phyloP scores from a whole-genome alignment of 179 eudicot species.

The Dionaea muscipula region DNA sequence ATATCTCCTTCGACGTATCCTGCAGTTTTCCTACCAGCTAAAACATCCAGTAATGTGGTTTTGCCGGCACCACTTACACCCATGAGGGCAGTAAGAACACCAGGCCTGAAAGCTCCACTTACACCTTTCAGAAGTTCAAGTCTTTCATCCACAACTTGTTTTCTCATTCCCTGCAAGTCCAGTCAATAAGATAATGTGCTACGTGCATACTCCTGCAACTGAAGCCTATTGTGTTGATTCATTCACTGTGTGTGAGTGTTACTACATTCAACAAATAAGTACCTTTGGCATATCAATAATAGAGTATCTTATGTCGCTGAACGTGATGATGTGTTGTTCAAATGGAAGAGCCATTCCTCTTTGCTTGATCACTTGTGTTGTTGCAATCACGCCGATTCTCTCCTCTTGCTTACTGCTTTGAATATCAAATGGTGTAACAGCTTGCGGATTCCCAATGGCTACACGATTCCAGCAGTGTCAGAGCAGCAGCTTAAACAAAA shows the following conservation, averaged over 20 bases:
- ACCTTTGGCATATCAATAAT: constrained; percentile 36
- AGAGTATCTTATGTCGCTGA: constrained; percentile 26
- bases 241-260: too few species aligned
- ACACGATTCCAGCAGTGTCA: not conserved
- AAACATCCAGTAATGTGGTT: constrained; percentile 46
- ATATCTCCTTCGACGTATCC: constrained; percentile 40
- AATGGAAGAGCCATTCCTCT: constrained; percentile 39
- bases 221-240: too few species aligned
- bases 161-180: constrained; percentile 8
- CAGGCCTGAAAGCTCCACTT: constrained; percentile 48
- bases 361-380: constrained; percentile 1
- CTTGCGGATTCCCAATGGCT: constrained; percentile 6
- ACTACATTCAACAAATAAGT: not conserved
- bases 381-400: not conserved
- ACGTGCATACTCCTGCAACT: too few species aligned
- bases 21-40: constrained; percentile 47
- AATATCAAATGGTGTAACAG: not conserved
- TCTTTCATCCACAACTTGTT: constrained; percentile 10
- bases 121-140: constrained; percentile 33
- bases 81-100: constrained; percentile 46
- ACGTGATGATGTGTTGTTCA: constrained; percentile 27
- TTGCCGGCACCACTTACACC: constrained; percentile 54
- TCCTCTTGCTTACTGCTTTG: not conserved
- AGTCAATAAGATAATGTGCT: not conserved
- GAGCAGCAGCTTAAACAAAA: too few species aligned